Evolutionary conservation across 306 rosid species (phyloP), one percentile per base, ranked within the genome.

Genomic region (Pterocarpus santalinus): DNA sequence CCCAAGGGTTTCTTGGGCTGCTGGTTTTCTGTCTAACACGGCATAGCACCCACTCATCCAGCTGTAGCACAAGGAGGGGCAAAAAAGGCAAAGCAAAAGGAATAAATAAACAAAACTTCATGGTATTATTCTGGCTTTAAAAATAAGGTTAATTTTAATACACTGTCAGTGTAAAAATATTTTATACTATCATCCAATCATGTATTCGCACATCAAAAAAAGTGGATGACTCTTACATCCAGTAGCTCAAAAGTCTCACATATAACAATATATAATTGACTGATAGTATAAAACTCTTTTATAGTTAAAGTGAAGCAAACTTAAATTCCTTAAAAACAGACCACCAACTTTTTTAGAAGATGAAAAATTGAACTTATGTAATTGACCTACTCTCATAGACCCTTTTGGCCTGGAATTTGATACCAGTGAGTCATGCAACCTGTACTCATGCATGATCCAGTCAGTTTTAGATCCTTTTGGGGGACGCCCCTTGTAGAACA

Each of bases 41-140:
- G 80, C 95, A 92, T 44, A 92, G 75, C 80, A 92, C 92, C 97
- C 95, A 92, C 79, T 91, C 91, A 79, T 91, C 97, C 65, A 91
- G 81, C 97, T 91, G 86, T 49, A 64, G n/a, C 43, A 81, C 51
- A 81, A 39, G 44, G 28, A 69, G 9, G 6, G 14, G 8, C 3
- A 0, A n/a, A 7, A 56, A 55, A 43, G 14, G 17, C 70, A 51
- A 65, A 58, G 28, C 8, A 55, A 65, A 30, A 65, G 5, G 11
- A 39, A 75, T 5, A 82, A 56, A 70, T 4, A 52, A 46, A 76
- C 75, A 83, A 60, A 76, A 60, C 41, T 61, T 43, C 2, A 60
- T 28, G 51, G 16, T 71, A 46, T 49, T 53, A 41, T 62, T 10
- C 32, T 72, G 1, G 68, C 13, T 44, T 30, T 47, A 46, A 55